Evolutionary conservation across 2,329 filamentous ascomycete species (phyloP).

Genomic region (Alternaria alternata): DNA sequence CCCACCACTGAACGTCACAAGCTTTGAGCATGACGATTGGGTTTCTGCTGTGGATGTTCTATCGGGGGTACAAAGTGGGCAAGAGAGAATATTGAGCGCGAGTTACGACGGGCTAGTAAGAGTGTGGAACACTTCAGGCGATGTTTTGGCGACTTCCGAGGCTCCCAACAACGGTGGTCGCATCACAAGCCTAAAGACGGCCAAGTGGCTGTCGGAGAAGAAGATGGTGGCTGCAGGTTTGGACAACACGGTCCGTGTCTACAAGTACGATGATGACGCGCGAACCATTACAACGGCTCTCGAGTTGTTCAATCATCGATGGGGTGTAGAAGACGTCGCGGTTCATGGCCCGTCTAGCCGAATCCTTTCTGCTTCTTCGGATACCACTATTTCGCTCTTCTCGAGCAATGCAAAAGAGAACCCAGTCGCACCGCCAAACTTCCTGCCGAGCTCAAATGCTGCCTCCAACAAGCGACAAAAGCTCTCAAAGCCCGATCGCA

Average conservation of each 20-base stretch:
- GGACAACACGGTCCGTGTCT: slow-evolving; percentile 85
- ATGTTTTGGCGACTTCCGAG: slow-evolving; percentile 79
- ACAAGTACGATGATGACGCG: slow-evolving; percentile 81
- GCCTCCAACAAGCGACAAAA: slow-evolving; percentile 79
- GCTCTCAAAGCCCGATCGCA: slow-evolving; percentile 64
- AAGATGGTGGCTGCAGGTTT: slow-evolving; percentile 84
- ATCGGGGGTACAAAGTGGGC: slow-evolving; percentile 65
- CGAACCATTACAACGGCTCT: slow-evolving; percentile 73
- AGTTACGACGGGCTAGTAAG: slow-evolving; percentile 90
- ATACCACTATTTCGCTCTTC: slow-evolving; percentile 89
- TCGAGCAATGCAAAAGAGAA: slow-evolving; percentile 78
- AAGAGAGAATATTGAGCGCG: slow-evolving; percentile 83
- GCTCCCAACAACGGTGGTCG: slow-evolving; percentile 69
- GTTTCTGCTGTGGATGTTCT: slow-evolving; percentile 86
- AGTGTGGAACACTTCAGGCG: slow-evolving; percentile 87
- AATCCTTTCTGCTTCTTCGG: slow-evolving; percentile 84
- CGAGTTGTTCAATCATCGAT: slow-evolving; percentile 84
- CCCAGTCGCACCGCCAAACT: slow-evolving; percentile 73
- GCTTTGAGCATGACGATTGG: slow-evolving; percentile 98
- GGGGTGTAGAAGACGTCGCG: slow-evolving; percentile 75
- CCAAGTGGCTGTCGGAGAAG: slow-evolving; percentile 79
- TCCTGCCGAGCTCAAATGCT: slow-evolving; percentile 72
- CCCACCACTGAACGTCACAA: slow-evolving; percentile 86
- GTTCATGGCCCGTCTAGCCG: slow-evolving; percentile 77
- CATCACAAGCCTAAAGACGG: slow-evolving; percentile 76